Evolutionary conservation across 345 rosid genomes (phyloP).

Genomic region (Salix caprea): DNA sequence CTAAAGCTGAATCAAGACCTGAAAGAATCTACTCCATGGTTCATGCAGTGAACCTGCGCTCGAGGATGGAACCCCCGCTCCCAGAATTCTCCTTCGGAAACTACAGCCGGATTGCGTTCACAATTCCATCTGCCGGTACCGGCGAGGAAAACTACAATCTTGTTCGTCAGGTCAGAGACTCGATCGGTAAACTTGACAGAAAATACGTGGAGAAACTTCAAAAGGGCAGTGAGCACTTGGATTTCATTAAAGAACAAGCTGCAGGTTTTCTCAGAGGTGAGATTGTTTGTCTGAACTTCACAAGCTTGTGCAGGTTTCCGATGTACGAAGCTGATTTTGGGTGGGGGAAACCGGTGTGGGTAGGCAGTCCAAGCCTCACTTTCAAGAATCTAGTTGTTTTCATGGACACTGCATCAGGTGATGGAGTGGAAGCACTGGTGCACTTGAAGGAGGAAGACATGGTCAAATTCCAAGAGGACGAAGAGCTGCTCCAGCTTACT

Average conservation of each 20-base stretch:
- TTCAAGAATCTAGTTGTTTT: constrained; percentile 41
- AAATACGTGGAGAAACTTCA: constrained; percentile 6
- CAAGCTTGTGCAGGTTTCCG: constrained; percentile 44
- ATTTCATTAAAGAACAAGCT: constrained; percentile 9
- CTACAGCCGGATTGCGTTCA: constrained; percentile 15
- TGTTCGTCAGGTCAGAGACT: constrained; percentile 1
- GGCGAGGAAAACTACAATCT: background rate
- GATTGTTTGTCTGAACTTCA: background rate
- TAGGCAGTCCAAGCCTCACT: background rate
- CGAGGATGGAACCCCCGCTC: constrained; percentile 23
- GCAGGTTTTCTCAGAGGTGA: constrained; percentile 21
- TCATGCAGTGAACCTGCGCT: constrained; percentile 41
- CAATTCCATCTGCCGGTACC: background rate
- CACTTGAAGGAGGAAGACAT: constrained; percentile 15
- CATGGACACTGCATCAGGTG: constrained; percentile 28
- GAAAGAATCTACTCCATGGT: constrained; percentile 15
- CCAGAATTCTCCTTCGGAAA: constrained; percentile 41
- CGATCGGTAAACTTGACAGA: constrained; percentile 2
- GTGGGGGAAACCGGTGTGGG: constrained; percentile 27
- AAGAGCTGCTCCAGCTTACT: background rate
- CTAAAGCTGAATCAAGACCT: constrained; percentile 7
- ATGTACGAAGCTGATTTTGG: constrained; percentile 46
- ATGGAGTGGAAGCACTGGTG: constrained; percentile 30
- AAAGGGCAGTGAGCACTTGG: constrained; percentile 3
- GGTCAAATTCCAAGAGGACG: constrained; percentile 14